phyloP scores from a whole-genome alignment of 2,329 filamentous ascomycete genomes.

The Bisporella sp. region DNA sequence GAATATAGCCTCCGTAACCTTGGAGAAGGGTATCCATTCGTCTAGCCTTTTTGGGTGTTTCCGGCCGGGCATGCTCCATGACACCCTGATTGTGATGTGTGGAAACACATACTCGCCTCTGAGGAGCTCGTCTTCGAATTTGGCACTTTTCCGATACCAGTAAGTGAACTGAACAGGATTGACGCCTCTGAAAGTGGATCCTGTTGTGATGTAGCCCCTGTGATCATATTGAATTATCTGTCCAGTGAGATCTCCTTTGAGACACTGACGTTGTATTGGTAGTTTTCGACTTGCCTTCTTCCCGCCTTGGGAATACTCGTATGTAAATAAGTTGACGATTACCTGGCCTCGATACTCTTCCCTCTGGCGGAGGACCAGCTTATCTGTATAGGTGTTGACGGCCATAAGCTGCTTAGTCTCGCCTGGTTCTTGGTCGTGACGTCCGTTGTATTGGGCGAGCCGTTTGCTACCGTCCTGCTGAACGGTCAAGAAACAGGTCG shows the following conservation, averaged over 20 bases:
- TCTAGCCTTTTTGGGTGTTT: slow-evolving; percentile 42
- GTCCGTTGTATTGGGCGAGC: slow-evolving; percentile 12
- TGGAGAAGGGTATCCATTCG: slow-evolving; percentile 46
- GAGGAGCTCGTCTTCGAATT: slow-evolving; percentile 44
- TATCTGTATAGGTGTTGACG: slow-evolving; percentile 38
- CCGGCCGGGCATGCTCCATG: slow-evolving; percentile 43
- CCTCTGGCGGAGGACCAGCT: slow-evolving; percentile 33
- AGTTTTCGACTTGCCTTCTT: slow-evolving; percentile 24
- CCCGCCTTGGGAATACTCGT: slow-evolving; percentile 30
- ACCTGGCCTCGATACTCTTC: slow-evolving; percentile 25
- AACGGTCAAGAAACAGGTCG: background rate
- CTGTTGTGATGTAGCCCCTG: slow-evolving; percentile 44
- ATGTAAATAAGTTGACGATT: slow-evolving; percentile 37
- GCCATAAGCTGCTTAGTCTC: slow-evolving; percentile 32
- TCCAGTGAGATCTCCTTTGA: slow-evolving; percentile 34
- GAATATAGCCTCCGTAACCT: slow-evolving; percentile 45
- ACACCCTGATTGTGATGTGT: slow-evolving; percentile 43
- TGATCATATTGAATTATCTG: slow-evolving; percentile 41
- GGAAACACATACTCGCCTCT: slow-evolving; percentile 44
- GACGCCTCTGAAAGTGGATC: slow-evolving; percentile 43
- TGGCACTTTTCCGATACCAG: slow-evolving; percentile 45
- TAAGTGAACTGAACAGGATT: slow-evolving; percentile 47
- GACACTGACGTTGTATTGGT: slow-evolving; percentile 35
- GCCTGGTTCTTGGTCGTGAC: slow-evolving; percentile 36
- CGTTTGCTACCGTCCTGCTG: slow-evolving; percentile 1